These are phyloP conservation scores for Trichoderma polysporum DNA, from an alignment of 2,329 filamentous ascomycete species.

Conservation along the genomic window DNA sequence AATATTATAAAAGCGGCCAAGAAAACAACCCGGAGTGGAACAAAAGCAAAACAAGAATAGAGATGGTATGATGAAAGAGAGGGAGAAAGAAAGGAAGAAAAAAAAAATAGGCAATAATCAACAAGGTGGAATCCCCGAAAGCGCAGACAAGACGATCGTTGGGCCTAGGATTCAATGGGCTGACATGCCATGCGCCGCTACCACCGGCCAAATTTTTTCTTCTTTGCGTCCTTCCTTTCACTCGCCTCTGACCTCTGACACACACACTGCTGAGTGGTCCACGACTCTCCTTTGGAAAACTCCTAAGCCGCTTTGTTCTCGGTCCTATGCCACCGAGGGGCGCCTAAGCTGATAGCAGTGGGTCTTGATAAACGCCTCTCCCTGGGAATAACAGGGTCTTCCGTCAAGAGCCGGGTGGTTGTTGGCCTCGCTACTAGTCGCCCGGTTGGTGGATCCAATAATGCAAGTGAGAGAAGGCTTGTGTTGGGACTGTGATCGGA, in stretches of 20 bases:
- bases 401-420: conserved; percentile 12
- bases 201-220: background rate
- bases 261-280: conserved; percentile 5
- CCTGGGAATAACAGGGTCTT: conserved; percentile 6
- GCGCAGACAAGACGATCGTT: background rate
- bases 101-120: background rate
- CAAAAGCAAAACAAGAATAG: background rate
- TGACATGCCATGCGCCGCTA: conserved; percentile 12
- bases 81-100: background rate
- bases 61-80: background rate
- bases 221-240: background rate
- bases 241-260: background rate
- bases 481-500: conserved; percentile 12
- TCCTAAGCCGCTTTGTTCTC: background rate
- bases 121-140: conserved; percentile 6
- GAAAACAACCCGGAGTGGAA: background rate
- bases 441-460: conserved; percentile 17
- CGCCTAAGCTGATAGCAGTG: conserved; percentile 14
- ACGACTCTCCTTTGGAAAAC: background rate
- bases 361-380: conserved; percentile 17
- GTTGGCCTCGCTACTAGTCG: conserved; percentile 17
- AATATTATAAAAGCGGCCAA: background rate
- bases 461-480: background rate
- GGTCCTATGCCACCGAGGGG: conserved; percentile 12
- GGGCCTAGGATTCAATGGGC: conserved; percentile 16